These are phyloP conservation scores for Cytospora paraplurivora DNA, from an alignment of 2,329 filamentous ascomycete species.

Conservation along the genomic window DNA sequence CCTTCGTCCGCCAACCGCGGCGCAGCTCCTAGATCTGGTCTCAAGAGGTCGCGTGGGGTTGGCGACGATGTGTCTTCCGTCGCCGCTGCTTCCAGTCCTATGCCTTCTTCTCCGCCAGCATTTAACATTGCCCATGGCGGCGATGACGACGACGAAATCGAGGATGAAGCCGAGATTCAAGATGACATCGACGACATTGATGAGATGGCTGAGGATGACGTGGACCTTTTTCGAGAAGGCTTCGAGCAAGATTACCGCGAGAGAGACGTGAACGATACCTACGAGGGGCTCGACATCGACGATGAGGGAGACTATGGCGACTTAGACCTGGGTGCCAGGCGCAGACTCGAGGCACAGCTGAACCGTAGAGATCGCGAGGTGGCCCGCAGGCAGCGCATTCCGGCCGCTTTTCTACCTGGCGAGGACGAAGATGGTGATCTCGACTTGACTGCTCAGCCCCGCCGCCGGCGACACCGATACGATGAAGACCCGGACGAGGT, in stretches of 20 bases:
- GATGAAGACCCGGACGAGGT: constrained; percentile 94
- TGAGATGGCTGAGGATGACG: constrained; percentile 78
- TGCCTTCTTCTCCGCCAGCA: constrained; percentile 67
- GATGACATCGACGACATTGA: constrained; percentile 77
- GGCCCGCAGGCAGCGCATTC: constrained; percentile 65
- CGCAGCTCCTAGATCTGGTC: constrained; percentile 50
- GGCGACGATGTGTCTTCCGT: constrained; percentile 55
- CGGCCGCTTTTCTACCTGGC: constrained; percentile 72
- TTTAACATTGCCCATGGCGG: constrained; percentile 66
- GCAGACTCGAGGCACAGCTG: constrained; percentile 72
- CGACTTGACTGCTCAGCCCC: constrained; percentile 82
- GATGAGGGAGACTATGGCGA: constrained; percentile 75
- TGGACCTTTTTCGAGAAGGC: constrained; percentile 75
- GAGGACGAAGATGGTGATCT: constrained; percentile 85
- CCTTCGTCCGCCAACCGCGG: constrained; percentile 85
- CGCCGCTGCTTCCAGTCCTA: constrained; percentile 58
- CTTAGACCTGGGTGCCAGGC: constrained; percentile 66
- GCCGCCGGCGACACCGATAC: constrained; percentile 84
- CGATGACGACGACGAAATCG: constrained; percentile 71
- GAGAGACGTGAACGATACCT: constrained; percentile 67
- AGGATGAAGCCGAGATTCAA: constrained; percentile 72
- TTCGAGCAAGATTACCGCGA: constrained; percentile 72
- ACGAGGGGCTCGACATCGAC: constrained; percentile 73
- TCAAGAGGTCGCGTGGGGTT: constrained; percentile 58
- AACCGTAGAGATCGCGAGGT: constrained; percentile 75